Base-by-base conservation (phyloP, 495 filamentous ascomycete species). In the Penicillium psychrofluorescens region DNA sequence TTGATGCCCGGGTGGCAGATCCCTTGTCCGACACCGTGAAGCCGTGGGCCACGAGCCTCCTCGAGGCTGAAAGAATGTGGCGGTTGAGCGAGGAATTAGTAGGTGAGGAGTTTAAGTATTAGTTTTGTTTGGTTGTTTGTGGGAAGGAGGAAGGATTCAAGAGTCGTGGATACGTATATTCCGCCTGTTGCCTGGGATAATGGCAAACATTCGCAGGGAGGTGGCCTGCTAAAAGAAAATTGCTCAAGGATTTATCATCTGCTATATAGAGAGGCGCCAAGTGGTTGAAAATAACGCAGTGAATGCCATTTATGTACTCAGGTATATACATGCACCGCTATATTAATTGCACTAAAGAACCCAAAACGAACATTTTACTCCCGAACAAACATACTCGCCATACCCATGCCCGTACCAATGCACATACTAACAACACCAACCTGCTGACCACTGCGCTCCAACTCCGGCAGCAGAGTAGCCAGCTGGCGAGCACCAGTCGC, bases 321-420 rank as follows among this genome's bases (percentile, higher is more conserved):
- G 22, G 32, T 57, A 55, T 59, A 57, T 45, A 58, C 40, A 56
- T 59, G 51, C 54, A 42, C 38, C 57, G 57, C 57, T 61, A 53
- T 58, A 58, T 55, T 53, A 45, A 16, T 36, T 41, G 36, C 28
- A 43, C 35, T 32, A 42, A 36, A 35, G 35, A 50, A 29, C 37
- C 43, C 40, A 45, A 48, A 39, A 38, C 11, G 27, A 29, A 10
- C 29, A 38, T 49, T 55, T 66, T 79, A 90, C 68, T 91, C 88
- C 49, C 83, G 77, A 35, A 92, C 84, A 72, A 90, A 88, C 58
- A 91, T 71, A 22, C 84, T 85, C 13, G 85, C 86, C 87, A 89
- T 89, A 10, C 87, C 87, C 87, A 90, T 90, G n/a, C 87, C 87
- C 11, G 88, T 94, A 29, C 88, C 88, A 51, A 94, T 80, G 64